Evolutionary conservation across 257 asterid species (phyloP), one percentile per base, ranked within the genome.

Genomic region (Nicotiana otophora): DNA sequence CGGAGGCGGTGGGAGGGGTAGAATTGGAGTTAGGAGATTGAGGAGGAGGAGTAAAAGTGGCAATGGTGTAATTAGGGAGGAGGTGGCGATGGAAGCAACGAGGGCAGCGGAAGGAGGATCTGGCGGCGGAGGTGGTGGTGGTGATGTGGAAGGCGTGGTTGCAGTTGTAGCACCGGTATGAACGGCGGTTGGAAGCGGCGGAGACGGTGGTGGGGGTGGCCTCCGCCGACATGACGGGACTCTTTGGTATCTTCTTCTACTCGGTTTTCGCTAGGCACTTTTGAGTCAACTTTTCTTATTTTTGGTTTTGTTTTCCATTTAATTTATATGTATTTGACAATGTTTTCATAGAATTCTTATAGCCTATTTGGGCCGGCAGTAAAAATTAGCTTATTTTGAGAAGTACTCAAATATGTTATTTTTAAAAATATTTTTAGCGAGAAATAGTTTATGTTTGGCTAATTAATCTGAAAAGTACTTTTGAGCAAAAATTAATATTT

Each of bases 51-150:
- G 85, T 67, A 31, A 67, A 10, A 70, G 36, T 63, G 19, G 86
- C 80, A 23, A 85, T 65, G 58, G 89, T 84, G 84, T 89, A 89
- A 84, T 88, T 81, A 80, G 92, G 88, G 81, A 89, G 81, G 84
- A 87, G 90, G 85, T 88, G 90, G 82, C 89, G 91, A 69, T 88
- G 87, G 80, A 85, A 86, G 87, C 90, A 90, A 10, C 83, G 83
- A 64, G 92, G 92, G 86, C 92, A 90, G 83, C 90, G 90, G 77
- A 90, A 90, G 66, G 91, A 85, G 33, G 87, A 83, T 5, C 88
- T 88, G 79, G 87, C 53, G 7, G 84, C 54, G 77, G 82, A 39
- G 80, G 85, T 42, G 33, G 85, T 62, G 48, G 83, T 87, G 68
- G 82, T 81, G 53, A 89, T 86, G 65, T 85, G 87, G 82, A 89